Percentiles rank a stretch among this genome's conserved stretches.
These are phyloP conservation scores for Saccharomyces jurei DNA, from an alignment of 805 yeast genomes.

Conservation along the genomic window DNA sequence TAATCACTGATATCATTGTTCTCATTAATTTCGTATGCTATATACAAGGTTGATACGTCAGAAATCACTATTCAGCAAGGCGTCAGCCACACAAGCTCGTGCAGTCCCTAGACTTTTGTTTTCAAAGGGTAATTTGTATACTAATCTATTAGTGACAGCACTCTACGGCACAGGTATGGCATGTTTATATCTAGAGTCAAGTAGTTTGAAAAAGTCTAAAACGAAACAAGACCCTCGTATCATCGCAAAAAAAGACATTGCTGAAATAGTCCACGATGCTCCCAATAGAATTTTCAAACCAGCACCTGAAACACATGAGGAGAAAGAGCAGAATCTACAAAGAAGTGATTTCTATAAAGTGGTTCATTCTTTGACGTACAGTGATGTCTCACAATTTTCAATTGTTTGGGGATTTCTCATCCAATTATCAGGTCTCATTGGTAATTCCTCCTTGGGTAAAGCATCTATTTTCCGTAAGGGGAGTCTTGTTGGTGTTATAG, in stretches of 20 bases:
- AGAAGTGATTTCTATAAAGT: conserved; percentile 1
- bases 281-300: conserved; percentile 12
- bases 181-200: neutral
- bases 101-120: neutral
- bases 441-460: conserved; percentile 14
- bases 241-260: conserved; percentile 1
- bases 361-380: conserved; percentile 13
- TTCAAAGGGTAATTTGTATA: neutral
- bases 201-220: neutral
- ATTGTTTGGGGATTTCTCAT: conserved; percentile 19
- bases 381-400: conserved; percentile 16
- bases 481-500: conserved; percentile 12
- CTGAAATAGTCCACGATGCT: conserved; percentile 10
- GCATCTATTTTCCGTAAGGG: conserved; percentile 12
- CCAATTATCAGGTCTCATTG: conserved; percentile 7
- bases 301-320: neutral
- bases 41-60: neutral
- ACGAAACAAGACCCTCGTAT: neutral
- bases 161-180: neutral
- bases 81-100: neutral
- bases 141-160: neutral
- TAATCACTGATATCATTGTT: neutral
- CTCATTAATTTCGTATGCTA: neutral
- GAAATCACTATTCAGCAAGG: neutral
- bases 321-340: conserved; percentile 5